Percentiles rank a stretch among this genome's conserved stretches.
These are phyloP conservation scores for Pythium rhizo-oryzae DNA, from an alignment of 352 stramenopile species.

Conservation along the genomic window DNA sequence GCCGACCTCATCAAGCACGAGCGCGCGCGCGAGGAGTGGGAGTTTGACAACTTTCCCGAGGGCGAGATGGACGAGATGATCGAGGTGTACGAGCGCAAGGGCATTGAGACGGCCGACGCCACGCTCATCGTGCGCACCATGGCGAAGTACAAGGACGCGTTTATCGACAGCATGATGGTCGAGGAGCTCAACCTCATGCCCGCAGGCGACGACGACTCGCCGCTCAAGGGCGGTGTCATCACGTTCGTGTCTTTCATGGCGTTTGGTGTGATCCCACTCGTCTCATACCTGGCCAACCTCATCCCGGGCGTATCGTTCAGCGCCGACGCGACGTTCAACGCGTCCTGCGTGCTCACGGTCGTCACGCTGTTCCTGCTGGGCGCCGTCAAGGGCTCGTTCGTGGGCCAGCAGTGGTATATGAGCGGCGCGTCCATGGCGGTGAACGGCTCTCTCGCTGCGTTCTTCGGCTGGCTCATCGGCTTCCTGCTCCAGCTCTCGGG, in stretches of 20 bases:
- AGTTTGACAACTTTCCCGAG: slow-evolving; percentile 96
- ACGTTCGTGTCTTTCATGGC: slow-evolving; percentile 92
- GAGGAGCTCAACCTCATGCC: slow-evolving; percentile 96
- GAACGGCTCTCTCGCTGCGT: slow-evolving; percentile 73
- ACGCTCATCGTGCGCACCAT: slow-evolving; percentile 92
- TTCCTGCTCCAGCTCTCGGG: slow-evolving; percentile 82
- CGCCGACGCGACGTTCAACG: slow-evolving; percentile 79
- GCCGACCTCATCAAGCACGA: slow-evolving; percentile 95
- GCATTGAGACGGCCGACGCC: slow-evolving; percentile 91
- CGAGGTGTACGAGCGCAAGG: slow-evolving; percentile 93
- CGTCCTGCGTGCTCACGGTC: slow-evolving; percentile 93
- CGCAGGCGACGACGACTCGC: slow-evolving; percentile 92
- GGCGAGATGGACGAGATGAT: slow-evolving; percentile 98
- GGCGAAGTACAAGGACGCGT: slow-evolving; percentile 97
- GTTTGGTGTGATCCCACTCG: slow-evolving; percentile 92
- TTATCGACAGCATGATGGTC: slow-evolving; percentile 98
- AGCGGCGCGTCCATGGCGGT: slow-evolving; percentile 74
- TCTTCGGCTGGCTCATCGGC: slow-evolving; percentile 81
- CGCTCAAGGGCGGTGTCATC: slow-evolving; percentile 78
- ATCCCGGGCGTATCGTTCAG: slow-evolving; percentile 67
- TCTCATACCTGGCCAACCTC: slow-evolving; percentile 93
- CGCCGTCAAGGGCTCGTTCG: slow-evolving; percentile 90
- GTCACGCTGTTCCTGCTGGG: slow-evolving; percentile 95
- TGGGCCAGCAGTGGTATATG: slow-evolving; percentile 76
- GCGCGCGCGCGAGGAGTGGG: slow-evolving; percentile 91